Base-by-base conservation (phyloP, 495 filamentous ascomycete species). In the Bryoglossum gracile region DNA sequence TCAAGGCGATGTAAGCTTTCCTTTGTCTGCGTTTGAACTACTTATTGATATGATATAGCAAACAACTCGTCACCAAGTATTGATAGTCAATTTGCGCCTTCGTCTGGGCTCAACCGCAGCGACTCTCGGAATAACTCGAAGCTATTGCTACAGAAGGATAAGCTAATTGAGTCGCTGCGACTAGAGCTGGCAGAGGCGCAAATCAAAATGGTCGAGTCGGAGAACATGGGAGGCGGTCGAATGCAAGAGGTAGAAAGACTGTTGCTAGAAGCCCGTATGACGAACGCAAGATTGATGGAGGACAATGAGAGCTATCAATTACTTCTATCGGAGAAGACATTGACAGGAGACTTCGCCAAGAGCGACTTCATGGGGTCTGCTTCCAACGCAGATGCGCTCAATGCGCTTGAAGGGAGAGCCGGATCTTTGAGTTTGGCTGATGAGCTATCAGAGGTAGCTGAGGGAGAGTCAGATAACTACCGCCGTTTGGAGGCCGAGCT, bases 231-330 rank as follows among this genome's bases (percentile, higher is more conserved):
- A 25, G 91, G 89, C 14, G 86, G 85, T 24, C 78, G 84, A 8
- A 68, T 94, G 56, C 83, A 84, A 34, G 87, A 95, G 59, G 74
- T 98, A 24, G 92, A 98, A 69, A 85, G 83, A 53, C 77, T 82
- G 48, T 77, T 97, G 33, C 76, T 95, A 56, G 92, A 96, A 52
- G 83, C 87, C 22, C 85, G 88, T 19, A 89, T 96, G 81, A 83
- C 88, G 38, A 97, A 97, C 58, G 91, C 92, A 26, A 80, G 90
- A 28, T 66, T 98, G 45, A 92, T 95, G 87, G 92, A 98, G 67
- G 92, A 98, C 64, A 96, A 96, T 58, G 92, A 98, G 62, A 94
- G 88, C 63, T 98, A 92, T 62, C 92, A 98, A 61, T 76, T 98
- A 16, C 80, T 98, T 2, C 81, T 97, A 2, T 86, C 85, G 53